phyloP scores from a whole-genome alignment of 768 basidiomycete genomes.

The Aureoboletus auriporus region DNA sequence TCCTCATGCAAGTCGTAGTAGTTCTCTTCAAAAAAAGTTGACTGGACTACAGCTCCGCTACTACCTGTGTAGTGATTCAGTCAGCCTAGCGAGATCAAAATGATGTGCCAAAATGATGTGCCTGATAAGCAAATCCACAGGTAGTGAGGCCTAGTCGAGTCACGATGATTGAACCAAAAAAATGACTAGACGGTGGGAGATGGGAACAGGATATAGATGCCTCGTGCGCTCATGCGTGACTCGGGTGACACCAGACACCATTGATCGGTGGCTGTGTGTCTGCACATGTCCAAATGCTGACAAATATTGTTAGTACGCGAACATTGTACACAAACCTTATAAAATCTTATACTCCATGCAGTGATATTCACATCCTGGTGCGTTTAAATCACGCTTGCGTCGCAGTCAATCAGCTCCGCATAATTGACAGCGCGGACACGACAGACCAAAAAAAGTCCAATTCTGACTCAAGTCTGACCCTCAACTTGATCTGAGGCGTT shows the following conservation, averaged over 20 bases:
- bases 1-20: too few relatives aligned
- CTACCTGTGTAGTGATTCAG: not conserved
- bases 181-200: constrained; percentile 11
- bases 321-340: too few relatives aligned
- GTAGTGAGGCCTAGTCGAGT: constrained; percentile 10
- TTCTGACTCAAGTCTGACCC: too few relatives aligned
- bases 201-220: constrained; percentile 15
- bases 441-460: not conserved
- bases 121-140: constrained; percentile 13
- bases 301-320: too few relatives aligned
- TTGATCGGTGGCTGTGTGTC: constrained; percentile 23
- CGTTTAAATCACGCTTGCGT: too few relatives aligned
- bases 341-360: too few relatives aligned
- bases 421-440: not conserved
- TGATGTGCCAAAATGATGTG: not conserved
- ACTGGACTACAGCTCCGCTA: not conserved
- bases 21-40: not conserved
- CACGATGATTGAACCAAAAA: constrained; percentile 2
- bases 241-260: too few relatives aligned
- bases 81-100: too few relatives aligned
- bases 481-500: not conserved
- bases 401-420: too few relatives aligned
- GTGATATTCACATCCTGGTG: too few relatives aligned
- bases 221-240: not conserved
- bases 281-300: not conserved